Evolutionary conservation across 2,329 filamentous ascomycete genomes (phyloP).

Genomic region (Aspergillus pseudoterreus): DNA sequence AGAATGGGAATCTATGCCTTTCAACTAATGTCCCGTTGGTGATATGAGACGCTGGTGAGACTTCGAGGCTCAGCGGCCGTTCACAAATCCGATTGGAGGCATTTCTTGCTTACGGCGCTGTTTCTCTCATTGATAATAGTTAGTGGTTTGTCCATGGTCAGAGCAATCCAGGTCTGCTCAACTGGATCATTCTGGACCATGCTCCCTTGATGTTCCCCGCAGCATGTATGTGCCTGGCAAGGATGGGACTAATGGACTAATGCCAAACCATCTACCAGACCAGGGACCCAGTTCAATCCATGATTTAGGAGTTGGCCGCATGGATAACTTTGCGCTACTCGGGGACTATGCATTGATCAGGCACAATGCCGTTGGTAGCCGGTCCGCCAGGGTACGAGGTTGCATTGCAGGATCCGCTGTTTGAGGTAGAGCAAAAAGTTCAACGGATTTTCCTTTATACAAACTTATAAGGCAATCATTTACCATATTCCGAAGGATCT

Average conservation of each 20-base stretch:
- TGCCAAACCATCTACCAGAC: neutral
- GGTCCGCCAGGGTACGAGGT: slow-evolving; percentile 10
- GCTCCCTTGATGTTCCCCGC: neutral
- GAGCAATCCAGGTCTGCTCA: too few species aligned
- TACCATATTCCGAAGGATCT: slow-evolving; percentile 7
- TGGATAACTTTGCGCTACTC: slow-evolving; percentile 6
- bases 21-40: too few species aligned
- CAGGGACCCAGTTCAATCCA: neutral
- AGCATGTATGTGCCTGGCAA: slow-evolving; percentile 2
- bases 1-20: too few species aligned
- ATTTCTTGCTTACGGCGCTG: too few species aligned
- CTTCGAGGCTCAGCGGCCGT: too few species aligned
- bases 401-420: slow-evolving; percentile 13
- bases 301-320: slow-evolving; percentile 4
- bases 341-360: slow-evolving; percentile 7
- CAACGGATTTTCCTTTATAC: slow-evolving; percentile 2
- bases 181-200: neutral
- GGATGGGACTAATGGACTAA: slow-evolving; percentile 1
- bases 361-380: slow-evolving; percentile 12
- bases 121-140: too few species aligned
- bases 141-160: too few species aligned
- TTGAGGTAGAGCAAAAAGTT: slow-evolving; percentile 10
- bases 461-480: slow-evolving; percentile 9
- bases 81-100: too few species aligned
- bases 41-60: too few species aligned